These are phyloP conservation scores for Lipomyces chichibuensis DNA, from an alignment of 805 yeast species.

Conservation along the genomic window DNA sequence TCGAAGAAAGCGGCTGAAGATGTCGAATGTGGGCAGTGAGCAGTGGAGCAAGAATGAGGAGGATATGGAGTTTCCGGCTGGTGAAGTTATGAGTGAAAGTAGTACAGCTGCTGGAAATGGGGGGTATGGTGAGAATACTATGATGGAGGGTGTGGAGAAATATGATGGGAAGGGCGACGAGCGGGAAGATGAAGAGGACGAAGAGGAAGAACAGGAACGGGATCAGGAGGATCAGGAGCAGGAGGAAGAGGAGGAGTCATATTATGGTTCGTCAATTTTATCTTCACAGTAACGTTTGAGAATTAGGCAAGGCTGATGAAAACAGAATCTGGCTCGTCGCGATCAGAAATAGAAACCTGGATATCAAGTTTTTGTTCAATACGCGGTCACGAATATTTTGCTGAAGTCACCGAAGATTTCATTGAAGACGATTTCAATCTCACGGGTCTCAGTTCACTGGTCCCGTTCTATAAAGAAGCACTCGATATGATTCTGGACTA, in stretches of 20 bases:
- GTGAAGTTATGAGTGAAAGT: not conserved
- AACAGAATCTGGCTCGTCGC: conserved; percentile 33
- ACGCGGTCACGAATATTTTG: conserved; percentile 87
- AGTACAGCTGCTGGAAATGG: not conserved
- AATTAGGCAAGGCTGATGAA: conserved; percentile 37
- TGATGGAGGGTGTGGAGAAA: conserved; percentile 31
- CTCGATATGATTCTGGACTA: conserved; percentile 86
- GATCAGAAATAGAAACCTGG: conserved; percentile 72
- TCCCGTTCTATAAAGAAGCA: conserved; percentile 90
- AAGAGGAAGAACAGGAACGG: conserved; percentile 13
- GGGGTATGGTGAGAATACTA: conserved; percentile 7
- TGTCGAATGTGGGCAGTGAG: not conserved
- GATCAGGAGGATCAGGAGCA: conserved; percentile 34
- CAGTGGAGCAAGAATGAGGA: not conserved
- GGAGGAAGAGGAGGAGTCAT: conserved; percentile 35
- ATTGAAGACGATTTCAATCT: conserved; percentile 96
- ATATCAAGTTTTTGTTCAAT: conserved; percentile 75
- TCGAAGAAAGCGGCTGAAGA: not conserved
- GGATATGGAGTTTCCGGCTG: not conserved
- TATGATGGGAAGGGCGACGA: not conserved
- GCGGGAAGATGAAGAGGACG: conserved; percentile 10
- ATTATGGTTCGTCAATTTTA: conserved; percentile 24
- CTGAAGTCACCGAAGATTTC: conserved; percentile 87
- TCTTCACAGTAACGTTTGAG: conserved; percentile 37
- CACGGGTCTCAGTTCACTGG: conserved; percentile 82